These are phyloP conservation scores for Neoascochyta sp. DNA, from an alignment of 2,329 filamentous ascomycete species.

Conservation along the genomic window DNA sequence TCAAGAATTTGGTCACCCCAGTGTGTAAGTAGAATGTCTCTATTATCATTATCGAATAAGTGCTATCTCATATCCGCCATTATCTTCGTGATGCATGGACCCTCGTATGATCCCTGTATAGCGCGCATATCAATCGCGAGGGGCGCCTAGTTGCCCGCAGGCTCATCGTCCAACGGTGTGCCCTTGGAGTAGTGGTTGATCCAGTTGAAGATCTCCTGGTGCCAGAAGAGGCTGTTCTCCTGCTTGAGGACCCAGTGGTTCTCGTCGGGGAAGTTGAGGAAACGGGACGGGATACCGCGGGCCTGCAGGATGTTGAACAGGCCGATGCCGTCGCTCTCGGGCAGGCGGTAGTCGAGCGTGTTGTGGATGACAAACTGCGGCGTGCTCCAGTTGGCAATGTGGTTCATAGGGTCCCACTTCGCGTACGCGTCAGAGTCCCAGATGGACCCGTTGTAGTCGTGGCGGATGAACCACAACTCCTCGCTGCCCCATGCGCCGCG, in stretches of 20 bases:
- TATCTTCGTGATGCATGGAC: neutral
- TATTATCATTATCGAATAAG: conserved; percentile 13
- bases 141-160: conserved; percentile 27
- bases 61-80: conserved; percentile 5
- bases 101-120: neutral
- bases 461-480: conserved; percentile 52
- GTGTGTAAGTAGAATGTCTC: no score
- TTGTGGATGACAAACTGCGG: conserved; percentile 89
- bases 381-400: conserved; percentile 70
- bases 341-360: conserved; percentile 83
- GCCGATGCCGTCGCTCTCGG: conserved; percentile 76
- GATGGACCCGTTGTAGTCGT: conserved; percentile 40
- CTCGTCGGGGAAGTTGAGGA: conserved; percentile 78
- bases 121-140: no score
- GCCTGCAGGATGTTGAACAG: conserved; percentile 85
- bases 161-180: conserved; percentile 23
- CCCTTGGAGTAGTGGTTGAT: conserved; percentile 38
- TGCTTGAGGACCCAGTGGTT: conserved; percentile 81
- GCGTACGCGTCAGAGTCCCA: conserved; percentile 45
- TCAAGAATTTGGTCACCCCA: no score
- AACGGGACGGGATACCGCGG: conserved; percentile 68
- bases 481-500: conserved; percentile 46
- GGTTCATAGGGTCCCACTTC: conserved; percentile 56
- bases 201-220: conserved; percentile 52
- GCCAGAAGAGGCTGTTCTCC: conserved; percentile 91